Base-by-base conservation (phyloP, 1,139 yeast genomes). In the Magnusiomyces clavatus region DNA sequence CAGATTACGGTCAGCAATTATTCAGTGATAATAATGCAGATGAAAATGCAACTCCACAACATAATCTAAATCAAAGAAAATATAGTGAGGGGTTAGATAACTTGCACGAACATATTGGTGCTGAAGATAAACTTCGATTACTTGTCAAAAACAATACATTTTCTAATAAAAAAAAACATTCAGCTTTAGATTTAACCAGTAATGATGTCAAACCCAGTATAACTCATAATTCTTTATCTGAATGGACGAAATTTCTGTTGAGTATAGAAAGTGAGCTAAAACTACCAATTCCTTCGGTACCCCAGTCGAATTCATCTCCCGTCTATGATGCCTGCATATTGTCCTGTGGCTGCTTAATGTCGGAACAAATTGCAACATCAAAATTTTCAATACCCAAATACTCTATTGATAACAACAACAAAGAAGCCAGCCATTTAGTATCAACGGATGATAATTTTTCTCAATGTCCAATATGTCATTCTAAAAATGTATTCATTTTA, bases 321-420 rank as follows among this genome's bases (percentile, higher is more conserved):
- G 46, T 42, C 36, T 38, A 46, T 11, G 56, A 53, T 29, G 47
- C 54, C 17, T 44, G 51, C 34, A 44, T 51, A 19, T 68, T 85
- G 17, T 68, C 81, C 0, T 86, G 95, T 67, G 92, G 94, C 0
- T 86, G 95, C 66, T 66, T 85, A 11, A 73, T 82, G 0, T 81
- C 90, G 0, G 84, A 82, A 58, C 58, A 67, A 0, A 40, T 40
- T 20, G 44, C 44, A 24, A 8, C 8, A 24, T 24, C 31, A 24
- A 4, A 24, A 8, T 24, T 24, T 24, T n/a, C 19, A 39, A 39
- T 17, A 17, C 12, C 16, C 24, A 2, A 12, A 16, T 3, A 39
- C 42, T 39, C 20, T n/a, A 16, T 19, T 39, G 10, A 20, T 19
- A 39, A 11, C 17, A 3, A 12, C 42, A 4, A 10, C n/a, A 13